Base-by-base conservation (phyloP, 2,329 filamentous ascomycete species). In the Ceratocystis destructans region DNA sequence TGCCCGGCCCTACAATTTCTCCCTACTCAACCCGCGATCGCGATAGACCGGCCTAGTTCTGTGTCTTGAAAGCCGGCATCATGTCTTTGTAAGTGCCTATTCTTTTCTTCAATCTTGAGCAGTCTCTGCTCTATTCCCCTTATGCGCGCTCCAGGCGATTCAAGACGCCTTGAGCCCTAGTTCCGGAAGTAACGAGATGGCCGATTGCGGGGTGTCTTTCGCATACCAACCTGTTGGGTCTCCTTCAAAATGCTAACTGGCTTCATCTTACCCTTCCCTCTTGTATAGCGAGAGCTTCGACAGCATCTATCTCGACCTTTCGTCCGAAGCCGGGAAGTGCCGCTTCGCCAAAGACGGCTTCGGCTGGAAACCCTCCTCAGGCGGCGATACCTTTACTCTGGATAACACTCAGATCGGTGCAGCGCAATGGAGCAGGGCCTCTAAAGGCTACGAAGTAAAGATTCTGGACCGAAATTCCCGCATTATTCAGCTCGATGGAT, bases 301-400 rank as follows among this genome's bases (percentile, higher is more conserved):
- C 75, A 91, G 90, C 77, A 96, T 97, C 78, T 92, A 94, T 77
- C 85, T 99, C 72, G 93, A 99, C 76, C 84, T 99, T 68, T 96
- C 92, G 72, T 94, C 91, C 76, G 88, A 94, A 77, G 83, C 86
- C 68, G 94, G 94, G 71, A 94, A 93, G 79, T 96, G 92, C 79
- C 87, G 94, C 74, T 92, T 99, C 73, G 92, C 93, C 69, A 93
- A 97, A 75, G 92, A 86, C 64, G 94, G 94, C 68, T 84, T 97
- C 72, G 94, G 93, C 66, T 99, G 95, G 95, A 96, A 96, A 77
- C 90, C 93, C 33, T 83, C 85, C 3, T 85, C 85, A 64, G 91
- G 89, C 73, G 89, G 90, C 75, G 90, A 96, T 70, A 93, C 92
- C 68, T 96, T 96, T 77, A 97, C 93, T 22, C 85, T 97, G 71